These are phyloP conservation scores for Xylaria polymorpha DNA, from an alignment of 2,329 filamentous ascomycete genomes.

Conservation along the genomic window DNA sequence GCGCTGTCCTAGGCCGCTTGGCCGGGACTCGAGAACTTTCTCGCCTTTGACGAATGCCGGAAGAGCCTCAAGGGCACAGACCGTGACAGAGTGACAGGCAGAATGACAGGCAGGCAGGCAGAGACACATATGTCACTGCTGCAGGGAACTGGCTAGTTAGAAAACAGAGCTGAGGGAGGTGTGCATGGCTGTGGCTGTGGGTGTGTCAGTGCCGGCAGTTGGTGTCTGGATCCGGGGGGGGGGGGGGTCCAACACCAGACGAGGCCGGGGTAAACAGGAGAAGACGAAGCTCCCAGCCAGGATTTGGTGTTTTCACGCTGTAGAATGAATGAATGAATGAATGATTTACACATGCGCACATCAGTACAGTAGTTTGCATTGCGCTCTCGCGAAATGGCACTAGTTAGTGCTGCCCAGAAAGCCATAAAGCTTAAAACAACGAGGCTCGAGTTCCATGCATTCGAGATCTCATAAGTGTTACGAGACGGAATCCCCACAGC, in stretches of 20 bases:
- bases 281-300: not conserved
- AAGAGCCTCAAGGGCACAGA: not conserved
- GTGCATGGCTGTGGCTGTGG: not conserved
- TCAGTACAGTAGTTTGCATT: not conserved
- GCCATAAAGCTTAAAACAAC: constrained; percentile 24
- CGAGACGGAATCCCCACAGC: constrained; percentile 10
- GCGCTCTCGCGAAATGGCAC: not conserved
- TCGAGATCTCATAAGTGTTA: constrained; percentile 16
- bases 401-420: constrained; percentile 3
- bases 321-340: not conserved
- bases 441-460: constrained; percentile 25
- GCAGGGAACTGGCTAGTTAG: not conserved
- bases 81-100: not conserved
- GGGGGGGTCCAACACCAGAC: not conserved
- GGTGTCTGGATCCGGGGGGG: no score
- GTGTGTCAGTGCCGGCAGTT: not conserved
- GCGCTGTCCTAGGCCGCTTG: not conserved
- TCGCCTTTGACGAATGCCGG: not conserved
- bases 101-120: no score
- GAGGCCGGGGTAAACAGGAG: not conserved
- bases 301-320: not conserved
- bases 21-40: not conserved
- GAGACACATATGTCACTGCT: not conserved
- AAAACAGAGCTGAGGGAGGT: not conserved
- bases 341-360: not conserved